Evolutionary conservation across 495 filamentous ascomycete species (phyloP), one percentile per base, ranked within the genome.

Genomic region (Cladorrhinum samala): DNA sequence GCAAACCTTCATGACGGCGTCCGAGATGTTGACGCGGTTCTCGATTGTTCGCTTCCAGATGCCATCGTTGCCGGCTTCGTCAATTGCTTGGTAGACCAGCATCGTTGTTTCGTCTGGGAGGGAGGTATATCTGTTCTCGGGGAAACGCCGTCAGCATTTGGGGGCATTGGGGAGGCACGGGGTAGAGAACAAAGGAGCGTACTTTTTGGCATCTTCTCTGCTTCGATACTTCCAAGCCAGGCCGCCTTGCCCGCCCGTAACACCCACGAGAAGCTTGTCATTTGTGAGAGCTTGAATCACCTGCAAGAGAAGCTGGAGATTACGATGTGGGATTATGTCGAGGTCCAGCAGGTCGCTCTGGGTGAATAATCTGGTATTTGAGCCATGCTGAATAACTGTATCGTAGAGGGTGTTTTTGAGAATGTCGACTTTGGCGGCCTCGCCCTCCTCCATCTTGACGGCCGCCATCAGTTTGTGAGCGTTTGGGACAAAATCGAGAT

Each of bases 1-100:
- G 33, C 78, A 81, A 54, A 83, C 83, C 49, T 83, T 84, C 54
- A 95, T 75, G 18, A 85, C 80, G 6, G 83, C 82, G 58, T 89
- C 86, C 70, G 92, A 87, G 57, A 95, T 75, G 61, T 88, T 87
- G 23, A 86, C 83, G 50, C 82, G 80, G 42, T 70, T 77, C 61
- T 87, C 84, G 50, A 98, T 83, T 2, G 82, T 83, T 55, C 87
- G 84, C 45, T 86, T 83, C 93, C 93, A 98, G 50, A 94, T 87
- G 23, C 92, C 94, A 54, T 90, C 84, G 39, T 77, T 77, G 20
- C 82, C 86, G 20, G 85, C 82, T 46, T 86, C 82, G 61, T 96
- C 91, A 59, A 98, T 91, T 54, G 85, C 80, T 52, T 80, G 78
- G 77, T 92, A 96, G 3, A 97, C 82, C 49, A 94, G 71, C 56